These are phyloP conservation scores for Isoetes taiwanensis DNA, from an alignment of 75 land plant species.

Conservation along the genomic window DNA sequence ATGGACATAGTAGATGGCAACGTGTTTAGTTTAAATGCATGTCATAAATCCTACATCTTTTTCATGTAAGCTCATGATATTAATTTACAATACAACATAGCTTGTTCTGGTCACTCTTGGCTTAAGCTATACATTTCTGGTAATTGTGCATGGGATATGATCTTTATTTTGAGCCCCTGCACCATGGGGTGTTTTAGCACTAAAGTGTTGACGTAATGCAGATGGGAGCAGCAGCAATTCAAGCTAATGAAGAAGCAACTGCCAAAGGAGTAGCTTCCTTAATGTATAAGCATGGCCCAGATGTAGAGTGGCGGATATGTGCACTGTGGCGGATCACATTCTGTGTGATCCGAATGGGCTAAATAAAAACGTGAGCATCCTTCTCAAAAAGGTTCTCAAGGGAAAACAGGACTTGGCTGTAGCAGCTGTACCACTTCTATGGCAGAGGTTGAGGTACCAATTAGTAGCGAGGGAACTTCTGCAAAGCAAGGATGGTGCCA, in stretches of 20 bases:
- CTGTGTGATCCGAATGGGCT: conserved; percentile 69
- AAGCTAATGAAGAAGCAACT: conserved; percentile 77
- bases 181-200: too few species aligned
- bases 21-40: too few species aligned
- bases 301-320: conserved; percentile 93
- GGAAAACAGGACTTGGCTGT: conserved; percentile 76
- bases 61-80: too few species aligned
- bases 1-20: too few species aligned
- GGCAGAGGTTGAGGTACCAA: conserved; percentile 63
- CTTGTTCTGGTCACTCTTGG: too few species aligned
- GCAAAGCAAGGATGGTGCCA: conserved; percentile 92
- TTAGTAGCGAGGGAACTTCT: conserved; percentile 66
- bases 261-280: conserved; percentile 88
- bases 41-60: too few species aligned
- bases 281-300: conserved; percentile 81
- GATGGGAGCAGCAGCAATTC: conserved; percentile 44
- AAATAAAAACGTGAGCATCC: conserved; percentile 38
- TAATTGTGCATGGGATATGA: too few species aligned
- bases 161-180: too few species aligned
- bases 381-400: conserved; percentile 49
- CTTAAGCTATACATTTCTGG: too few species aligned
- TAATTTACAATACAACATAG: too few species aligned
- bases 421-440: conserved; percentile 74
- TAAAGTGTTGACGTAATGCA: too few species aligned
- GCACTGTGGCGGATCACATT: conserved; percentile 94